Base-by-base conservation (phyloP, 179 eudicot genomes). In the Heliamphora pulchella region DNA sequence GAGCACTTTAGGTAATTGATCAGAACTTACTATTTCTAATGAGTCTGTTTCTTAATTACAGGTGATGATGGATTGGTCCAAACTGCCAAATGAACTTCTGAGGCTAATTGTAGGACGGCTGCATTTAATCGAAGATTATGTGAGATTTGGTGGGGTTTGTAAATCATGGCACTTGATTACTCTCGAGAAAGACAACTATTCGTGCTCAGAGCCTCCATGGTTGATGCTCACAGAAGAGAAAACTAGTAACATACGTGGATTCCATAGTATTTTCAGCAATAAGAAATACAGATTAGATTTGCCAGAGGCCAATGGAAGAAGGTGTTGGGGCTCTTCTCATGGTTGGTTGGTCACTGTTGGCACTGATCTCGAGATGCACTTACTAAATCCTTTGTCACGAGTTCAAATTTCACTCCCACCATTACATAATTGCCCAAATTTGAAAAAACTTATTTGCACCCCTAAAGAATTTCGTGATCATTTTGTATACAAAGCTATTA, bases 121-220 rank as follows among this genome's bases (percentile, higher is more conserved):
- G 18, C 72, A 58, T 63, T 51, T 71, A 53, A 73, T 68, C 71
- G 61, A 84, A n/a, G 91, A 88, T 13, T 85, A 81, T 77, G 69
- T 86, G 17, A 83, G 80, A 13, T 48, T 88, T 8, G 63, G 91
- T 7, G 71, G 76, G 1, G 87, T 86, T n/a, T 85, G 87, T 75
- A 48, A 2, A 9, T 57, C 76, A 2, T 88, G 87, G 87, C 87
- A 81, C 1, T 81, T 83, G 61, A 82, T 8, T 15, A 62, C 50
- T 78, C 31, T 81, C 82, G 4, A 82, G 82, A 54, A 20, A 13
- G 75, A 43, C 8, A 0, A 2, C 39, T 43, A 2, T 44, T 59
- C 80, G 39, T 39, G 51, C 50, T 31, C 64, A 48, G 41, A 69
- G 69, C 15, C 22, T 17, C 84, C 80, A 6, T 77, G 80, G 80